A percentile compares a stretch with the other conserved stretches of the same genome.
Evolutionary conservation across 495 filamentous ascomycete species (phyloP).

Genomic region (Hypoxylon subgilvum): DNA sequence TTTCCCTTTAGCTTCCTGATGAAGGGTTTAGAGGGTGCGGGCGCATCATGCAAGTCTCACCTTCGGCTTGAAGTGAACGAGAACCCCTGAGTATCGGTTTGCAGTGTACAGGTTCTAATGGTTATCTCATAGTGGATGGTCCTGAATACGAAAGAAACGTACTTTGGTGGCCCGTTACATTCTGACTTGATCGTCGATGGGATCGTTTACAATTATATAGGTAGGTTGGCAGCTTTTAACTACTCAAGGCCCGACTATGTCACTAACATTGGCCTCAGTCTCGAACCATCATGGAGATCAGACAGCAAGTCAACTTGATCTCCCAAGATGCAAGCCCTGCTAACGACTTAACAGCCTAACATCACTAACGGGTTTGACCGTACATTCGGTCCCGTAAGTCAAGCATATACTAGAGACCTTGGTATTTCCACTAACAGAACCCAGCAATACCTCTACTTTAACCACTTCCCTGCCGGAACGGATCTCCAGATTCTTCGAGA

Average conservation of each 20-base stretch:
- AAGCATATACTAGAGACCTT: not conserved
- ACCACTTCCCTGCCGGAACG: conserved; percentile 53
- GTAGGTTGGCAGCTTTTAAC: conserved; percentile 18
- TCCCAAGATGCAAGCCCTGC: not conserved
- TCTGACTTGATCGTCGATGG: conserved; percentile 63
- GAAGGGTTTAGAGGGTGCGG: not conserved
- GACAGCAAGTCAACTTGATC: conserved; percentile 37
- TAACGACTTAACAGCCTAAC: conserved; percentile 49
- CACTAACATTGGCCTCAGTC: conserved; percentile 38
- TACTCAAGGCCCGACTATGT: not conserved
- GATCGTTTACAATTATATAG: conserved; percentile 52
- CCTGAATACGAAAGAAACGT: conserved; percentile 66
- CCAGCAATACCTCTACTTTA: conserved; percentile 63
- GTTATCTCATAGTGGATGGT: conserved; percentile 52
- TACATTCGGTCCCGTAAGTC: conserved; percentile 58
- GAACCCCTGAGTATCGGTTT: not conserved
- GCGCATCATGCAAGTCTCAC: not conserved
- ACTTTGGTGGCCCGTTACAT: conserved; percentile 62
- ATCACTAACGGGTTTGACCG: conserved; percentile 66
- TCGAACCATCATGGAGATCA: conserved; percentile 65
- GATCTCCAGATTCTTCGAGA: conserved; percentile 50
- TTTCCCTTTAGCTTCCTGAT: not conserved
- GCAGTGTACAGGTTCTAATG: conserved; percentile 7
- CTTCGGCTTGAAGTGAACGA: too few species aligned
- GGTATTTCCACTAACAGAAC: not conserved